These are phyloP conservation scores for Quercus lobata DNA, from an alignment of 331 rosid genomes.

Conservation along the genomic window DNA sequence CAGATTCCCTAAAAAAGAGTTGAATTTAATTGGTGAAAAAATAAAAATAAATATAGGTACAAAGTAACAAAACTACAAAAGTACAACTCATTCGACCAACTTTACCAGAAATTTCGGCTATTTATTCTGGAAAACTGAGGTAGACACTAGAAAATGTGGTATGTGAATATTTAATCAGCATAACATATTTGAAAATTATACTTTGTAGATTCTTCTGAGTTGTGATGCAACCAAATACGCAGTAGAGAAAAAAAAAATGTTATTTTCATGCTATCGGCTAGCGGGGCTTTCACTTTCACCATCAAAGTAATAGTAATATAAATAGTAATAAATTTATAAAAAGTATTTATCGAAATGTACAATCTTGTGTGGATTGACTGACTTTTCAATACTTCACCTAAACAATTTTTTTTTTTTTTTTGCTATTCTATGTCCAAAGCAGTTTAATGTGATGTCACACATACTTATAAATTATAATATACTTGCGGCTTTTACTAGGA, in stretches of 20 bases:
- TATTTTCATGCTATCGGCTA: too few species aligned
- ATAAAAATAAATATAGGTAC: background rate
- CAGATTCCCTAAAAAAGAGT: background rate
- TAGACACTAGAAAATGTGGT: background rate
- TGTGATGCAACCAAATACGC: background rate
- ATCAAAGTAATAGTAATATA: too few species aligned
- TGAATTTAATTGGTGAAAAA: background rate
- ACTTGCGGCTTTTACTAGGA: too few species aligned
- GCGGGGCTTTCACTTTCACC: too few species aligned
- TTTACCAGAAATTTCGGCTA: background rate
- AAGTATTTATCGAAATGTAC: too few species aligned
- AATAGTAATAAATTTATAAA: too few species aligned
- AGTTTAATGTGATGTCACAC: too few species aligned
- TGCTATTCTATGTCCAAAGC: too few species aligned
- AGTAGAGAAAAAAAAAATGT: background rate
- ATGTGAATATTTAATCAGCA: background rate
- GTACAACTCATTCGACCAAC: background rate
- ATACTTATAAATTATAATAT: too few species aligned
- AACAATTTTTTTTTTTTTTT: too few species aligned
- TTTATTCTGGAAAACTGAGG: background rate
- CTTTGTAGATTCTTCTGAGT: background rate
- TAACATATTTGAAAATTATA: background rate
- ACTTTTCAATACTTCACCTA: too few species aligned
- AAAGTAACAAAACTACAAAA: background rate
- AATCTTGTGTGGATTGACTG: too few species aligned